Conservation (phyloP, 2,329 filamentous ascomycete species). For the Cadophora sp. region DNA sequence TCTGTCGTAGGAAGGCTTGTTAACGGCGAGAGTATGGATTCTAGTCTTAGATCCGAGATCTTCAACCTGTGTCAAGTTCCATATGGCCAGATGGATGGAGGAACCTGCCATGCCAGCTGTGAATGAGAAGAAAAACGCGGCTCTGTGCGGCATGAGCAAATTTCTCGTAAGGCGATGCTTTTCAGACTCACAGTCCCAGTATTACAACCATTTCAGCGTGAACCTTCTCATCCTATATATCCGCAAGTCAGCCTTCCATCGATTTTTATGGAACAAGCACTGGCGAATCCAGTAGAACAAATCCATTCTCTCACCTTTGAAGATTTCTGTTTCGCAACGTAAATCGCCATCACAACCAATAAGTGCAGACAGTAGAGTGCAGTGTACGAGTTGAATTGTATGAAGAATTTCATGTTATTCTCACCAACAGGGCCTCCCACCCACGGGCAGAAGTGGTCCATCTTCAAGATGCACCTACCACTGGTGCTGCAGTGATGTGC, state of each 20-base stretch:
- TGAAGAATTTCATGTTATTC: conserved; percentile 88
- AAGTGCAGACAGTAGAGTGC: conserved; percentile 69
- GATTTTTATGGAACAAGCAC: background rate
- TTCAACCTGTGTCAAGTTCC: conserved; percentile 87
- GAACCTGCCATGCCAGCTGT: conserved; percentile 77
- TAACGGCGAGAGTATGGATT: conserved; percentile 76
- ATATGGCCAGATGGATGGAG: conserved; percentile 70
- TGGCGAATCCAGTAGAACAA: conserved; percentile 3
- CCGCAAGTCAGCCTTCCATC: conserved; percentile 18
- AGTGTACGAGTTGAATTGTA: conserved; percentile 83
- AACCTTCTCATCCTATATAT: conserved; percentile 37
- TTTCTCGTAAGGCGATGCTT: conserved; percentile 1
- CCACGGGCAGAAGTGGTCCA: conserved; percentile 97
- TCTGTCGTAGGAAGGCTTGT: conserved; percentile 55
- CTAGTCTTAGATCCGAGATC: conserved; percentile 66
- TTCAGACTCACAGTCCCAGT: conserved; percentile 61
- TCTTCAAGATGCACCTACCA: conserved; percentile 88
- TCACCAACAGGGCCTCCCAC: conserved; percentile 93
- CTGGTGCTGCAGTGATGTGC: conserved; percentile 85
- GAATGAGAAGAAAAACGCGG: conserved; percentile 81
- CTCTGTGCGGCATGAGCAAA: conserved; percentile 42
- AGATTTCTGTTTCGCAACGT: conserved; percentile 56
- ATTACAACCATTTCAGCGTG: conserved; percentile 71
- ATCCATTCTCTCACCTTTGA: conserved; percentile 30
- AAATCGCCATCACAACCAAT: conserved; percentile 69